Percentiles rank a stretch among this genome's conserved stretches.
These are phyloP conservation scores for Torrubiella hemipterigena DNA, from an alignment of 2,329 filamentous ascomycete genomes.

Conservation along the genomic window DNA sequence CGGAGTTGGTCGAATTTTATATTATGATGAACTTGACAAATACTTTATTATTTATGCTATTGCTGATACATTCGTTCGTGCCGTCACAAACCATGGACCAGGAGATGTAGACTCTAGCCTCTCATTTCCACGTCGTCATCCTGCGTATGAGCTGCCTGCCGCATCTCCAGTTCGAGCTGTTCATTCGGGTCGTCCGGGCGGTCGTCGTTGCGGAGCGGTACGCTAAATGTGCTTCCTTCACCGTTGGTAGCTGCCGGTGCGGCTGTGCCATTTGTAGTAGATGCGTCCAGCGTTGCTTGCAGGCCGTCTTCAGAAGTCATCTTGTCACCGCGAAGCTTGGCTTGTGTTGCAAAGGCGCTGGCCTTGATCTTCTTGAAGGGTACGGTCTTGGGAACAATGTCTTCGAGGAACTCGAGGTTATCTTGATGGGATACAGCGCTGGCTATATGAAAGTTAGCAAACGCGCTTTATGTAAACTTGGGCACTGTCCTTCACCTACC, in stretches of 20 bases:
- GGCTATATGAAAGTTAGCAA: constrained; percentile 36
- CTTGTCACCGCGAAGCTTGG: constrained; percentile 29
- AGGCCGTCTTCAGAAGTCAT: constrained; percentile 15
- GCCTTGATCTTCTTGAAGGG: constrained; percentile 72
- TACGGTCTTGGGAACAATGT: constrained; percentile 78
- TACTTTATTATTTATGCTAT: constrained; percentile 4
- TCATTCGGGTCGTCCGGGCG: constrained; percentile 32
- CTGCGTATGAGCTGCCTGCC: constrained; percentile 26
- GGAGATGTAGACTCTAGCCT: too few relatives aligned
- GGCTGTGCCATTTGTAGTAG: constrained; percentile 13
- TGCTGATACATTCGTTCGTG: too few relatives aligned
- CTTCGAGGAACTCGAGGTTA: constrained; percentile 87
- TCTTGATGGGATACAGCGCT: constrained; percentile 79
- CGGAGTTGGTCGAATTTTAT: too few relatives aligned
- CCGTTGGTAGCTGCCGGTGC: constrained; percentile 19
- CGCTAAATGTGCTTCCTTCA: constrained; percentile 9
- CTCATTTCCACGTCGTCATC: constrained; percentile 50
- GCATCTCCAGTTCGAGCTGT: constrained; percentile 44
- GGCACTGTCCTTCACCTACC: constrained; percentile 36
- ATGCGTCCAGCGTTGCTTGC: constrained; percentile 8
- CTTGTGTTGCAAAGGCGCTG: constrained; percentile 36
- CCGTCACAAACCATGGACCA: too few relatives aligned
- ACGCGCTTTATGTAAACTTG: not conserved
- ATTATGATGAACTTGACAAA: too few relatives aligned
- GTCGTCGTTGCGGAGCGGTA: constrained; percentile 13